These are phyloP conservation scores for Huntiella moniliformis DNA, from an alignment of 2,329 filamentous ascomycete species.

Conservation along the genomic window DNA sequence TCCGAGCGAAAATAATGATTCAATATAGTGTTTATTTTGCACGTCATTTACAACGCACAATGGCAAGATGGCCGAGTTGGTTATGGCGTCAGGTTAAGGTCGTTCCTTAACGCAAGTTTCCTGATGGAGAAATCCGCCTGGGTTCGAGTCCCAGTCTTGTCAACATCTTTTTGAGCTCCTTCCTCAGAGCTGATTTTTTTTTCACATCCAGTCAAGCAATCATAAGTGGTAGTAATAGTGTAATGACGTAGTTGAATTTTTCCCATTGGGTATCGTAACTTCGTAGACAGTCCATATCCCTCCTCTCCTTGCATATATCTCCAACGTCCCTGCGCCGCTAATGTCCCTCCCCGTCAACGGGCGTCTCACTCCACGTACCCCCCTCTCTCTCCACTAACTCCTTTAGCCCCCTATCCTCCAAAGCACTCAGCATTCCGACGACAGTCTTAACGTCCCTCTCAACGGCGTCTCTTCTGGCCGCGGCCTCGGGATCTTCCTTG, in stretches of 20 bases:
- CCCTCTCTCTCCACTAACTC: slow-evolving; percentile 20
- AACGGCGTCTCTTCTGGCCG: slow-evolving; percentile 17
- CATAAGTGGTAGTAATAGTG: no score
- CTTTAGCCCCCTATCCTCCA: slow-evolving; percentile 19
- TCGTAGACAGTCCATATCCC: no score
- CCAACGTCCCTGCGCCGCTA: neutral
- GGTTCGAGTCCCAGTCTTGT: slow-evolving; percentile 13
- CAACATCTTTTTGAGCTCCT: neutral
- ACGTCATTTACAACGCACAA: no score
- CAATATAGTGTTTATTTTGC: no score
- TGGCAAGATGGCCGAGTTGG: slow-evolving; percentile 20
- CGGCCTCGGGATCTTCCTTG: slow-evolving; percentile 20
- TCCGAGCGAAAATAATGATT: no score
- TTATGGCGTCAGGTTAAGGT: slow-evolving; percentile 22
- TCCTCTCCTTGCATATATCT: neutral
- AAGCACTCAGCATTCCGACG: slow-evolving; percentile 9
- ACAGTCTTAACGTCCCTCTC: slow-evolving; percentile 16
- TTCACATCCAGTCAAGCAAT: no score
- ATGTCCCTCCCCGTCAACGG: slow-evolving; percentile 10
- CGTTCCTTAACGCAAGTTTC: slow-evolving; percentile 12
- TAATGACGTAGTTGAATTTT: neutral
- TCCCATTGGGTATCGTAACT: neutral
- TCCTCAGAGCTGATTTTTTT: no score
- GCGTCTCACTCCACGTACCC: slow-evolving; percentile 20
- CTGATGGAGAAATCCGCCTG: slow-evolving; percentile 12